Conservation (phyloP, 345 rosid species). For the Anacardium occidentale region DNA sequence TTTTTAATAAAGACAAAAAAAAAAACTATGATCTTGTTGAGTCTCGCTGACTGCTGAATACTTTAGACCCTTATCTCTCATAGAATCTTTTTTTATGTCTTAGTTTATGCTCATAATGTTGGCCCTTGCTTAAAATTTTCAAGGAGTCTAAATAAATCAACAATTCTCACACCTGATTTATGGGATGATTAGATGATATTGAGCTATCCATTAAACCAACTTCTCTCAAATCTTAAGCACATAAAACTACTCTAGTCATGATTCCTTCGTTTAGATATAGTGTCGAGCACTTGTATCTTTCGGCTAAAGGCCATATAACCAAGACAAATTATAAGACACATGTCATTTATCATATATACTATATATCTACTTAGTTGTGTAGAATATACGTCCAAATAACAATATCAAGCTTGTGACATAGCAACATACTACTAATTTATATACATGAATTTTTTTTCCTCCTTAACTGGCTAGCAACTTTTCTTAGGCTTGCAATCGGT, state of each 20-base stretch:
- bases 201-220: not conserved
- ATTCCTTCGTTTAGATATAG: conserved; percentile 11
- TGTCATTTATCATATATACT: not conserved
- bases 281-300: not conserved
- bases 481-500: conserved; percentile 27
- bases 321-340: not conserved
- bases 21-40: not conserved
- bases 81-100: not conserved
- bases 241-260: conserved; percentile 7
- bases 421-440: conserved; percentile 4
- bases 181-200: not conserved
- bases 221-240: not conserved
- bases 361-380: not conserved
- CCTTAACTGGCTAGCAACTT: conserved; percentile 10
- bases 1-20: not conserved
- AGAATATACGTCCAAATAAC: not conserved
- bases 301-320: conserved; percentile 15
- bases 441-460: not conserved
- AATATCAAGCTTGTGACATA: not conserved
- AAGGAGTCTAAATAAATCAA: too few relatives aligned
- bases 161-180: too few relatives aligned
- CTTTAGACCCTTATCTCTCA: not conserved
- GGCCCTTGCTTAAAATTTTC: too few relatives aligned
- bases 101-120: not conserved
- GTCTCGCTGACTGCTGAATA: not conserved